Percentiles rank a stretch among this genome's conserved stretches.
Conservation (phyloP, 2,329 filamentous ascomycete genomes). For the Neonectria sp. region DNA sequence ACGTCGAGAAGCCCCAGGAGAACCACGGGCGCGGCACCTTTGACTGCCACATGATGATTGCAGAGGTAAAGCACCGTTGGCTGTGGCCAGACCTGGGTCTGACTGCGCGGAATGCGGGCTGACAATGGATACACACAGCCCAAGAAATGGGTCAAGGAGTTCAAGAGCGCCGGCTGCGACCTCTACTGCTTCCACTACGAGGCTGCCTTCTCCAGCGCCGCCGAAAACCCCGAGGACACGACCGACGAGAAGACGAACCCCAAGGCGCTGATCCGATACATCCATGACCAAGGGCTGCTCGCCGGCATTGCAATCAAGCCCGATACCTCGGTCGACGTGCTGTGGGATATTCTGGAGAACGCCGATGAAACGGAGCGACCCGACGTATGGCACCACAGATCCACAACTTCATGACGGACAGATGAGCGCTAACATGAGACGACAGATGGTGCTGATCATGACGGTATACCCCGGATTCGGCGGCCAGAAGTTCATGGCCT, state of each 20-base stretch:
- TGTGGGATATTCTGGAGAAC: slow-evolving; percentile 90
- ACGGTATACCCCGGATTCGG: slow-evolving; percentile 98
- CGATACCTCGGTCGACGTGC: slow-evolving; percentile 88
- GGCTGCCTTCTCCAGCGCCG: slow-evolving; percentile 90
- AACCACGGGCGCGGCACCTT: slow-evolving; percentile 89
- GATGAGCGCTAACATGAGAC: slow-evolving; percentile 28
- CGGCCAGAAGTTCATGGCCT: slow-evolving; percentile 98
- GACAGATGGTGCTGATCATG: slow-evolving; percentile 97
- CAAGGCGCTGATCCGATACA: slow-evolving; percentile 88
- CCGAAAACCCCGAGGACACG: slow-evolving; percentile 80
- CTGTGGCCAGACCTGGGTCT: neutral
- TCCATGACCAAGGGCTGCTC: slow-evolving; percentile 89
- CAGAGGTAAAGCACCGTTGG: slow-evolving; percentile 75
- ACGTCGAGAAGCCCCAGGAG: slow-evolving; percentile 82
- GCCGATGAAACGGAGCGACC: slow-evolving; percentile 81
- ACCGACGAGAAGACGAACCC: slow-evolving; percentile 84
- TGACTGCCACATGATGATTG: slow-evolving; percentile 99
- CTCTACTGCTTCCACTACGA: slow-evolving; percentile 99
- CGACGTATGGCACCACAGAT: slow-evolving; percentile 76
- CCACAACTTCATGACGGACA: neutral
- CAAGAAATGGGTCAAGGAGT: slow-evolving; percentile 98
- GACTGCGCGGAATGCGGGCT: slow-evolving; percentile 13
- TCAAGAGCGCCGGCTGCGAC: slow-evolving; percentile 94
- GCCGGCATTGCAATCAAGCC: slow-evolving; percentile 98
- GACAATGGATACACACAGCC: slow-evolving; percentile 69